Evolutionary conservation across 768 basidiomycete genomes (phyloP), one percentile per base, ranked within the genome.

Genomic region (Auriscalpium orientale): DNA sequence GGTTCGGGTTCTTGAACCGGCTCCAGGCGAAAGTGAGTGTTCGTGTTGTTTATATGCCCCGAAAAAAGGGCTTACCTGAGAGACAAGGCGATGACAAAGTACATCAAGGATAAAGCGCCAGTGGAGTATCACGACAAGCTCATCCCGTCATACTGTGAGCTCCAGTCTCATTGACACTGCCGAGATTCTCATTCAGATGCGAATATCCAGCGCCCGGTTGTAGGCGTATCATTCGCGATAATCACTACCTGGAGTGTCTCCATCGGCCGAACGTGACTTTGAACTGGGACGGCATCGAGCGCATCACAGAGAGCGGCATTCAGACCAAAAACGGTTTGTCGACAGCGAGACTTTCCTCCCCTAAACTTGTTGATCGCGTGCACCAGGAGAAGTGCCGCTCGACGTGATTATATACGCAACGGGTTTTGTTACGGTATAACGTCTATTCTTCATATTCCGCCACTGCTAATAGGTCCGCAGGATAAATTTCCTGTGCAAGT

Each of bases 201-300:
- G 33, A 9, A 8, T 46, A 15, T 36, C 8, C 51, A 82, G 81
- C 77, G 46, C 75, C 78, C 28, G 84, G 84, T 20, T 85, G 83
- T 64, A 85, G 83, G 66, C 76, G 85, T 40, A 76, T 85, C 20
- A 79, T 87, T 35, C 71, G 79, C 52, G 82, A 87, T 63, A 78
- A 80, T 4, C 76, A 75, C 15, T 85, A 83, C 63, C 74, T 87
- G n/a, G 65, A 75, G 18, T 69, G 73, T 28, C 66, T 86, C 49
- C 71, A 79, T 53, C 71, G 70, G 47, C 72, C 79, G 1, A 85
- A 87, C 65, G 78, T 85, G 36, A 68, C 68, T 18, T 59, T 85
- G 47, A 67, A 62, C 18, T 83, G 76, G 75, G 78, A 78, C 21
- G 65, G 58, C 11, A 79, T 84, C 49, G 74, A 77, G n/a, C 64